A percentile compares a stretch with the other conserved stretches of the same genome.
phyloP scores from a whole-genome alignment of 805 yeast species.

The Monosporozyma solicola region DNA sequence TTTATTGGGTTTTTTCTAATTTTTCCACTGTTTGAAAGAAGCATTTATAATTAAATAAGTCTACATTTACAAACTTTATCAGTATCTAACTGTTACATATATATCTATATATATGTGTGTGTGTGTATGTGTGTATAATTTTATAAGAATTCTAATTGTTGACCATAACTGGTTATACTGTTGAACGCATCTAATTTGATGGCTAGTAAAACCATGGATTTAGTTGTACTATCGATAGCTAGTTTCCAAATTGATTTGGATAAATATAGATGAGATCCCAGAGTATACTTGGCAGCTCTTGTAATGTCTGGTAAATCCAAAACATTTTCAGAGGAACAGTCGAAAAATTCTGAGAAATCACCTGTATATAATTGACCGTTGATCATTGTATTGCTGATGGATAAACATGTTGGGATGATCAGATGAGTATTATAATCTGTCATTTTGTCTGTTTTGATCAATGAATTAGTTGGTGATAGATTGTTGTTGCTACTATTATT shows the following conservation, averaged over 20 bases:
- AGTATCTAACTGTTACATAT: not conserved
- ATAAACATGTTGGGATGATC: not conserved
- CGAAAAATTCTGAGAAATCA: not conserved
- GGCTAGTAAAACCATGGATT: constrained; percentile 14
- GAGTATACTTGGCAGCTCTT: not conserved
- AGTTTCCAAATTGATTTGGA: constrained; percentile 20
- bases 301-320: constrained; percentile 10
- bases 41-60: no score
- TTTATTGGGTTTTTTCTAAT: no score
- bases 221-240: constrained; percentile 10
- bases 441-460: not conserved
- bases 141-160: constrained; percentile 11
- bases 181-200: constrained; percentile 15
- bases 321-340: constrained; percentile 10
- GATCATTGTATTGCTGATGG: not conserved
- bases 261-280: constrained; percentile 13
- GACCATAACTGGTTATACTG: constrained; percentile 13
- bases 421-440: not conserved
- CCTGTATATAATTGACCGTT: not conserved
- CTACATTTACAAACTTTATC: no score
- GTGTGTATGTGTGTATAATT: not conserved
- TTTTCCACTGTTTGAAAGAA: no score
- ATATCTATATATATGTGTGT: not conserved
- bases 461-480: not conserved
- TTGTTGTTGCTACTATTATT: not conserved